Evolutionary conservation across 2,329 filamentous ascomycete genomes (phyloP), one percentile per base, ranked within the genome.

Genomic region (Xylariaceae sp.): DNA sequence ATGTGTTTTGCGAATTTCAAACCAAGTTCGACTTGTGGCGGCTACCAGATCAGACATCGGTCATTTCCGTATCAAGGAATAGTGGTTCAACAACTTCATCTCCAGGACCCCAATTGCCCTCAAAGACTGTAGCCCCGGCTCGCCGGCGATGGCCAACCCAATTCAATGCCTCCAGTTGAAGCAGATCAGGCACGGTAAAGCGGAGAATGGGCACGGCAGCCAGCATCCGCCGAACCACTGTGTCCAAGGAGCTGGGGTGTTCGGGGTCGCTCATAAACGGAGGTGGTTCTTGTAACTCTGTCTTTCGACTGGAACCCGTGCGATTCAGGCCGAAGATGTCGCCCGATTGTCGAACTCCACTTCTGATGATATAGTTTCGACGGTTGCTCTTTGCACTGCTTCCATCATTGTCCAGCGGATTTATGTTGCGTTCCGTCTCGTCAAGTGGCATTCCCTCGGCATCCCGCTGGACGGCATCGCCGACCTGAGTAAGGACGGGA

Each of bases 31-130:
- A 60, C 51, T 45, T 46, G 47, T 56, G 43, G 19, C 35, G 57
- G 50, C 52, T 35, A 50, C 40, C 41, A 43, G 58, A 71, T 72
- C 62, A 83, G 51, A 80, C 79, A 61, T 81, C 81, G 12, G 73
- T 81, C 81, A 84, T 84, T 66, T 82, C 80, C 3, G 79, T 80
- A 60, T 84, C 80, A 39, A 70, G 60, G 30, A 67, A 70, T 26
- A 64, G 69, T 4, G 71, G 70, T 26, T 72, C 70, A 4, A 71
- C 63, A 34, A 74, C 67, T 48, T 77, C 71, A 50, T 80, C 77
- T n/a, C 75, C 85, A 34, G 92, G 92, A 3, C 94, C 94, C 88
- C 91, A 99, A 69, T 89, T 94, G 59, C 94, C 94, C 73, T 99
- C 94, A 64, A 88, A 99, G 51, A 99, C 85, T 0, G 91, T 96